These are phyloP conservation scores for Dothideomycetes sp. DNA, from an alignment of 2,329 filamentous ascomycete species.

Conservation along the genomic window DNA sequence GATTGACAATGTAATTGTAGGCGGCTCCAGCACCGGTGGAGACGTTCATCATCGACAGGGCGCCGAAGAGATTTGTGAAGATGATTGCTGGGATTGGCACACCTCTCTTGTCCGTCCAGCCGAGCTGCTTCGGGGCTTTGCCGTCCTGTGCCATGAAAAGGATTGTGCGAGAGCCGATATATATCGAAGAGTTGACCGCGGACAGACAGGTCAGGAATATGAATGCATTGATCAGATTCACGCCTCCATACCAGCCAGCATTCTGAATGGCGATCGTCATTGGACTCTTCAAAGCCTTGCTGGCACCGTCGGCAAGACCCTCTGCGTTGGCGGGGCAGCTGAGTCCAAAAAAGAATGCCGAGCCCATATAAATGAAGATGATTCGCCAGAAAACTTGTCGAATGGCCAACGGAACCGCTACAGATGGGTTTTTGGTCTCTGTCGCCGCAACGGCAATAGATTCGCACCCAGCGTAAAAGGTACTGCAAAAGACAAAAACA, in stretches of 20 bases:
- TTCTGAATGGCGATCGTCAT: constrained; percentile 66
- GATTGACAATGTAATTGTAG: constrained; percentile 52
- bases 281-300: constrained; percentile 56
- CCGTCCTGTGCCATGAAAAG: constrained; percentile 64
- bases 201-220: constrained; percentile 63
- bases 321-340: constrained; percentile 59
- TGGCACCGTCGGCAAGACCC: constrained; percentile 49
- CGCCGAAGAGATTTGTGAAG: constrained; percentile 59
- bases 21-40: constrained; percentile 54
- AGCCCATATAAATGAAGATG: constrained; percentile 54
- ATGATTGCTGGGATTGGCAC: constrained; percentile 50
- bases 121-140: constrained; percentile 60
- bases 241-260: constrained; percentile 61
- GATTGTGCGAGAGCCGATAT: constrained; percentile 64
- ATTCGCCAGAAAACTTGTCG: constrained; percentile 22
- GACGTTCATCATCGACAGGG: constrained; percentile 65
- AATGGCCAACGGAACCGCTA: constrained; percentile 25
- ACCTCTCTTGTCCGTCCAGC: constrained; percentile 55
- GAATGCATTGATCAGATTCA: constrained; percentile 68
- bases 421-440: constrained; percentile 39
- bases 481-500: constrained; percentile 32
- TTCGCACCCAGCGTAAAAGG: constrained; percentile 42
- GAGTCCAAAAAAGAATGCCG: constrained; percentile 63
- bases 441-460: constrained; percentile 41
- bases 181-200: constrained; percentile 65